These are phyloP conservation scores for Colletotrichum cordylinicola DNA, from an alignment of 2,329 filamentous ascomycete genomes.

Conservation along the genomic window DNA sequence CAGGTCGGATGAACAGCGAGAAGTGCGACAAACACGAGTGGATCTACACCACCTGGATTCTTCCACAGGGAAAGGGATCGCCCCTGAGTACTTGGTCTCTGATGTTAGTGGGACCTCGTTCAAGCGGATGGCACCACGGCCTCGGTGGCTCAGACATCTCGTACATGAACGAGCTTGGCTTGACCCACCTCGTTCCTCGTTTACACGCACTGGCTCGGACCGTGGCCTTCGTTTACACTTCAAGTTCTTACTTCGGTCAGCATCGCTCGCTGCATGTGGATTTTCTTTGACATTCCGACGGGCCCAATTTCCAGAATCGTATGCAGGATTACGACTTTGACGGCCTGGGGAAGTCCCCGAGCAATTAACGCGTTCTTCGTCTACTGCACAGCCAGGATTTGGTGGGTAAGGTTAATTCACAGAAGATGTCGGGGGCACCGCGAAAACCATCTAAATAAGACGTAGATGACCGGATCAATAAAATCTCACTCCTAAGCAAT, in stretches of 20 bases:
- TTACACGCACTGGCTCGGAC: background rate
- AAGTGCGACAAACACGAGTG: background rate
- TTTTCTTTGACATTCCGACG: background rate
- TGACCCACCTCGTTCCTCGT: background rate
- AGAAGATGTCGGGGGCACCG: background rate
- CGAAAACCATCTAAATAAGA: background rate
- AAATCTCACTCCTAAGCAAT: background rate
- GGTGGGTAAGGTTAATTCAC: background rate
- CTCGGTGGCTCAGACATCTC: background rate
- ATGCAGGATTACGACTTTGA: background rate
- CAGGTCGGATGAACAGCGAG: background rate
- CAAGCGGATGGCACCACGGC: background rate
- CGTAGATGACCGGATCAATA: background rate
- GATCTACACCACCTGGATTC: background rate
- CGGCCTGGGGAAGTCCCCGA: background rate
- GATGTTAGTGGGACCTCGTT: background rate
- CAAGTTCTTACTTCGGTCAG: background rate
- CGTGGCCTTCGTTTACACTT: background rate
- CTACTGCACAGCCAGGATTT: background rate
- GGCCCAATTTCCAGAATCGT: background rate
- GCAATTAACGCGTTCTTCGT: background rate
- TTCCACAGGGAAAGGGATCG: background rate
- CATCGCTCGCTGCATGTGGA: background rate
- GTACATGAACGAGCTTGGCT: background rate
- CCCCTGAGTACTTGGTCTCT: background rate